A percentile compares a stretch with the other conserved stretches of the same genome.
phyloP scores from a whole-genome alignment of 2,329 filamentous ascomycete genomes.

The Fusarium xylarioides region DNA sequence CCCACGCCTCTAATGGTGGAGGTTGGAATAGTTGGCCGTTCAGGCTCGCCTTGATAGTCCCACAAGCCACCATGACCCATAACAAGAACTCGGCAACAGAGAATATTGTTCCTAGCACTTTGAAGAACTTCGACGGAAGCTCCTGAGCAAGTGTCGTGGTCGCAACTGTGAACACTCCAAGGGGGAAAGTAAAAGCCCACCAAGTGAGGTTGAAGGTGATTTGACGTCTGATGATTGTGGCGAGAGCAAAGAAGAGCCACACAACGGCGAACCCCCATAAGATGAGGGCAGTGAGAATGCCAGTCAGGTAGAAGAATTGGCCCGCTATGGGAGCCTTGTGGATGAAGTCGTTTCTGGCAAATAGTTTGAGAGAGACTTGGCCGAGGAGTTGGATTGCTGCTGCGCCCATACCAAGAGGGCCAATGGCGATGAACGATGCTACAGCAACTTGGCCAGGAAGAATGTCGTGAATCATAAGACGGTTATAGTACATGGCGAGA shows the following conservation, averaged over 20 bases:
- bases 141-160: constrained; percentile 45
- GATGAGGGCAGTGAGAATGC: constrained; percentile 50
- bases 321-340: constrained; percentile 58
- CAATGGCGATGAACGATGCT: constrained; percentile 69
- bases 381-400: constrained; percentile 59
- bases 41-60: constrained; percentile 10
- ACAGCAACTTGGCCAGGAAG: constrained; percentile 69
- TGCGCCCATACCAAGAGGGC: constrained; percentile 69
- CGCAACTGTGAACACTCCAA: constrained; percentile 47
- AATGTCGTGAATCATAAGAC: constrained; percentile 67
- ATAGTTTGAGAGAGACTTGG: constrained; percentile 48
- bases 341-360: constrained; percentile 44
- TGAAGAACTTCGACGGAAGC: constrained; percentile 46
- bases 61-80: constrained; percentile 29
- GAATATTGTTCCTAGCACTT: constrained; percentile 40
- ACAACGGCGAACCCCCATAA: constrained; percentile 49
- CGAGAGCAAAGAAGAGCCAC: constrained; percentile 48
- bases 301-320: constrained; percentile 63
- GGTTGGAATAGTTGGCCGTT: constrained; percentile 20
- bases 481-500: constrained; percentile 69
- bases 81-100: constrained; percentile 28
- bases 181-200: constrained; percentile 52
- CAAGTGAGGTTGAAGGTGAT: constrained; percentile 52
- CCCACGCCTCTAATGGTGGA: not conserved
- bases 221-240: constrained; percentile 40